These are phyloP conservation scores for Neofusicoccum laricinum DNA, from an alignment of 2,329 filamentous ascomycete species.

Conservation along the genomic window DNA sequence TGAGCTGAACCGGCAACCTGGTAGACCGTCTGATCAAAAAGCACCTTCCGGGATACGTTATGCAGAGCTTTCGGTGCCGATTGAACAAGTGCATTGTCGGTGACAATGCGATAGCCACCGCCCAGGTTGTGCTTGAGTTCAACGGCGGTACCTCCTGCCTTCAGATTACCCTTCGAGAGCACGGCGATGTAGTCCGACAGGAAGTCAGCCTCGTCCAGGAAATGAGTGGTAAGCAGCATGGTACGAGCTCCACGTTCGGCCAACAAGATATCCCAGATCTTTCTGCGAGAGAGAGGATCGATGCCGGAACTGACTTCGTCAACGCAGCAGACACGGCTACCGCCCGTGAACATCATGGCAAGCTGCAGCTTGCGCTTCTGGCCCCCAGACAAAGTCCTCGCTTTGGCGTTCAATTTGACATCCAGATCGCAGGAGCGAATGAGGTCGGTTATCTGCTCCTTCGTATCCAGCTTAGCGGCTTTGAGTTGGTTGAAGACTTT, in stretches of 20 bases:
- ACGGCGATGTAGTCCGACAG: conserved; percentile 87
- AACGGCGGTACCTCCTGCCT: conserved; percentile 79
- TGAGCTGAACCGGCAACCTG: conserved; percentile 66
- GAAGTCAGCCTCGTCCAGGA: conserved; percentile 88
- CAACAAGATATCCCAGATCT: conserved; percentile 91
- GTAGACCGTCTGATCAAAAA: conserved; percentile 72
- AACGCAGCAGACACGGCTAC: conserved; percentile 81
- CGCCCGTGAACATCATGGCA: conserved; percentile 93
- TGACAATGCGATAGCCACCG: conserved; percentile 72
- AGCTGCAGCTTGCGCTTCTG: conserved; percentile 91
- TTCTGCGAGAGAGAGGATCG: conserved; percentile 79
- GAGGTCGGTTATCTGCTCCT: conserved; percentile 60
- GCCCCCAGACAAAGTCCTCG: conserved; percentile 80
- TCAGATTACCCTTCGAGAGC: conserved; percentile 77
- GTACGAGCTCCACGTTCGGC: conserved; percentile 79
- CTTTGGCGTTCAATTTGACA: conserved; percentile 67
- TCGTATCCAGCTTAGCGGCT: conserved; percentile 56
- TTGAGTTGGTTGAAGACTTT: conserved; percentile 82
- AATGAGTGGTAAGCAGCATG: conserved; percentile 87
- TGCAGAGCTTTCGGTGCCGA: not conserved
- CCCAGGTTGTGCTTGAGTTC: conserved; percentile 80
- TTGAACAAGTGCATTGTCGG: conserved; percentile 23
- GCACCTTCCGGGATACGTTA: conserved; percentile 39
- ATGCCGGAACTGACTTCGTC: conserved; percentile 89
- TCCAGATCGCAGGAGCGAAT: conserved; percentile 71